Evolutionary conservation across 805 yeast species (phyloP).

Genomic region (Scheffersomyces ergatensis): DNA sequence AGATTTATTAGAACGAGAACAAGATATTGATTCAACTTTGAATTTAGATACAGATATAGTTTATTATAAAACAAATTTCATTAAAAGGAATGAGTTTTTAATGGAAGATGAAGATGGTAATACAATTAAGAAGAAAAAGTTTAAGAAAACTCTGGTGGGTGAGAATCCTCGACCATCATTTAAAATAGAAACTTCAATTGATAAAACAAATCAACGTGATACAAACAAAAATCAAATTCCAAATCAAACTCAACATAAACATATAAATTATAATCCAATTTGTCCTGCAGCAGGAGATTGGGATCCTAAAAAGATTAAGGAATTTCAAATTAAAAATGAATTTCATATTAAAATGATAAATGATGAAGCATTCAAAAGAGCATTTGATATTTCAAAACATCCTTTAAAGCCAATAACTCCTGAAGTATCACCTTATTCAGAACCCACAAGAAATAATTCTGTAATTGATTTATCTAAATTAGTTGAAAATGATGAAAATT

Average conservation of each 20-base stretch:
- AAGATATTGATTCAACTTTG: constrained; percentile 26
- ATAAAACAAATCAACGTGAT: constrained; percentile 6
- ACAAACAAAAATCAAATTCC: constrained; percentile 1
- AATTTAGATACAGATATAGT: constrained; percentile 42
- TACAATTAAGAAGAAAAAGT: too few relatives aligned
- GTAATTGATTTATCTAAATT: constrained; percentile 38
- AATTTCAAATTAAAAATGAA: constrained; percentile 28
- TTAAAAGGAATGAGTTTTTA: constrained; percentile 29
- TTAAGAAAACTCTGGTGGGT: constrained; percentile 6
- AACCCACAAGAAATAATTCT: constrained; percentile 40
- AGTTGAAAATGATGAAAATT: constrained; percentile 30
- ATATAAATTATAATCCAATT: constrained; percentile 22
- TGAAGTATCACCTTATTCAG: constrained; percentile 40
- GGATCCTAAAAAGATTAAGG: constrained; percentile 27
- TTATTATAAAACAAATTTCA: constrained; percentile 42
- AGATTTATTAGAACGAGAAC: constrained; percentile 20
- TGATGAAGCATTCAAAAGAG: constrained; percentile 33
- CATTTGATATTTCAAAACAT: constrained; percentile 26
- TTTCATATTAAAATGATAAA: constrained; percentile 36
- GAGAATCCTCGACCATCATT: constrained; percentile 35
- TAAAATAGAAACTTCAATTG: constrained; percentile 19
- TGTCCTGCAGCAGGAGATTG: constrained; percentile 41
- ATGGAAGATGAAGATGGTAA: constrained; percentile 10
- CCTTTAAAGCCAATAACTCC: constrained; percentile 38
- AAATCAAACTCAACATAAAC: constrained; percentile 7